These are phyloP conservation scores for Aulographum hederae DNA, from an alignment of 2,329 filamentous ascomycete genomes.

Conservation along the genomic window DNA sequence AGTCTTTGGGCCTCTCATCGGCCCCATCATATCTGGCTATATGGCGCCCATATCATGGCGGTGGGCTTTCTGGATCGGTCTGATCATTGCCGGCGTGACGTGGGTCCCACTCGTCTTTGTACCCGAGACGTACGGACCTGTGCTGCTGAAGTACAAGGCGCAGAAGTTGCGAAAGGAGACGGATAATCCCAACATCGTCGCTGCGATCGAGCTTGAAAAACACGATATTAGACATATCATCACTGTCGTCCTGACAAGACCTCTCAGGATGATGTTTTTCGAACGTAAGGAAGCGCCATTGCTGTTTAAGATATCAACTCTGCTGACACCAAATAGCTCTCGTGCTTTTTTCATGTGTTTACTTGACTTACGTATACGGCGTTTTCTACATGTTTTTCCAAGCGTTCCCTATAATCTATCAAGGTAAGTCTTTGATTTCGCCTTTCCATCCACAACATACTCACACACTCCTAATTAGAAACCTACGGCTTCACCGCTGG, in stretches of 20 bases:
- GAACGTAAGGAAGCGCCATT: constrained; percentile 22
- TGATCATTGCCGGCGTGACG: constrained; percentile 48
- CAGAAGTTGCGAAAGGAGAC: constrained; percentile 36
- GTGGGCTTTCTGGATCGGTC: constrained; percentile 52
- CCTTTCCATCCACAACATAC: background rate
- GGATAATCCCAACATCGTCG: constrained; percentile 32
- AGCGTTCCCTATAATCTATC: constrained; percentile 52
- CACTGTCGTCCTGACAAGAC: constrained; percentile 52
- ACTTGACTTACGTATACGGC: constrained; percentile 44
- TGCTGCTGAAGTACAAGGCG: constrained; percentile 33
- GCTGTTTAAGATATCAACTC: constrained; percentile 22
- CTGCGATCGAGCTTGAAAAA: constrained; percentile 45
- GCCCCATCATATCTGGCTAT: constrained; percentile 47
- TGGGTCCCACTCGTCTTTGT: constrained; percentile 42
- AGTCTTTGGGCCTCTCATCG: constrained; percentile 45
- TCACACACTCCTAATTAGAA: no score
- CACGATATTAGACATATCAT: constrained; percentile 39
- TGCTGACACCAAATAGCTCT: constrained; percentile 15
- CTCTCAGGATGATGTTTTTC: constrained; percentile 52
- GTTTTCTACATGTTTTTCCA: constrained; percentile 61
- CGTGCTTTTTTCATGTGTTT: constrained; percentile 52
- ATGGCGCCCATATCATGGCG: constrained; percentile 42
- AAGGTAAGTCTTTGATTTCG: constrained; percentile 10
- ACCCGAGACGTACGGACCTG: constrained; percentile 30
- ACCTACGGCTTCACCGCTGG: constrained; percentile 47